phyloP scores from a whole-genome alignment of 106 monocot genomes.

The Ottelia alismoides region DNA sequence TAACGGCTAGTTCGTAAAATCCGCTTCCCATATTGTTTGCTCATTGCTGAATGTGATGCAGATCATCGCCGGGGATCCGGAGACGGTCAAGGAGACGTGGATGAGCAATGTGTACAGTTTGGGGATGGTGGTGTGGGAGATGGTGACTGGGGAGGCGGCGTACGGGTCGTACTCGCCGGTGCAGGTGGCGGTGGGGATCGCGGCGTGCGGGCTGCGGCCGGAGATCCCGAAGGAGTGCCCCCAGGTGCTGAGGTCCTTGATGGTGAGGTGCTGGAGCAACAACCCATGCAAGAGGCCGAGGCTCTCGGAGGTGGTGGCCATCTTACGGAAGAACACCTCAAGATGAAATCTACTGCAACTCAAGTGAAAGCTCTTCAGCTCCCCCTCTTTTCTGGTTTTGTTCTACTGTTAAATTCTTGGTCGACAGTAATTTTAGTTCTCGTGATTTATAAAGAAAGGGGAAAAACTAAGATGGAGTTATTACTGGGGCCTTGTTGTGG shows the following conservation, averaged over 20 bases:
- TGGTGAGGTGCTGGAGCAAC: constrained; percentile 86
- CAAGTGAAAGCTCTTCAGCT: too few species aligned
- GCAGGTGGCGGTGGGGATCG: constrained; percentile 95
- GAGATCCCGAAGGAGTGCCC: constrained; percentile 87
- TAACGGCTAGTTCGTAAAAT: neutral
- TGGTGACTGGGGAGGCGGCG: constrained; percentile 82
- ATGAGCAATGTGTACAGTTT: constrained; percentile 99
- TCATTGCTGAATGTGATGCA: constrained; percentile 11
- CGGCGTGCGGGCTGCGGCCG: constrained; percentile 78
- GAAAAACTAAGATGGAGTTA: too few species aligned
- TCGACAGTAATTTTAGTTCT: too few species aligned
- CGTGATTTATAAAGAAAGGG: too few species aligned
- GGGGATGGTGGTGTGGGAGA: constrained; percentile 97
- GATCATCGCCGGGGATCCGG: constrained; percentile 96
- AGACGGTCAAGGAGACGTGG: constrained; percentile 84
- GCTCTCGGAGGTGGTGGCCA: constrained; percentile 62
- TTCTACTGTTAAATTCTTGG: too few species aligned
- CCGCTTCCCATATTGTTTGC: neutral
- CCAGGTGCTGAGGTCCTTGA: constrained; percentile 51
- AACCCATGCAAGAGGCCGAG: constrained; percentile 56
- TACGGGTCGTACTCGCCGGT: constrained; percentile 94
- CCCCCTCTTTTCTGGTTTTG: too few species aligned
- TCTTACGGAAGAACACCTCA: constrained; percentile 34
- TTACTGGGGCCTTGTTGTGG: too few species aligned
- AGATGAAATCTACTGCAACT: too few species aligned